phyloP scores from a whole-genome alignment of 495 filamentous ascomycete genomes.

The Hypomontagnella monticulosa region DNA sequence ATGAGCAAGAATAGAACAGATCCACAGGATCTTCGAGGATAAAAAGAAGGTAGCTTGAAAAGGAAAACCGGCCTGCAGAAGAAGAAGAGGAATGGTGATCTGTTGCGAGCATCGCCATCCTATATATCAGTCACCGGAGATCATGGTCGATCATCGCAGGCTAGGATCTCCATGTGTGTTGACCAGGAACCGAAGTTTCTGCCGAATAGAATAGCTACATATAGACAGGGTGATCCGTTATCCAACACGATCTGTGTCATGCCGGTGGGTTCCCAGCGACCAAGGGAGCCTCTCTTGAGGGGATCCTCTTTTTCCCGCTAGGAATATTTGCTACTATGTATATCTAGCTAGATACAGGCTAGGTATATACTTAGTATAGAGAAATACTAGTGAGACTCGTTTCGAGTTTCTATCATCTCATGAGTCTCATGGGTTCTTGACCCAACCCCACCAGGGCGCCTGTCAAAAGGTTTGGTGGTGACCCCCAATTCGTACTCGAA shows the following conservation, averaged over 20 bases:
- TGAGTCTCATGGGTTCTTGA: slow-evolving; percentile 9
- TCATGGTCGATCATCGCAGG: slow-evolving; percentile 22
- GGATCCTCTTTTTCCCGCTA: slow-evolving; percentile 15
- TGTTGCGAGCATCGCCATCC: slow-evolving; percentile 23
- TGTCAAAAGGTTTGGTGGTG: slow-evolving; percentile 11
- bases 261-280: slow-evolving; percentile 38
- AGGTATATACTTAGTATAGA: no score
- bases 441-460: slow-evolving; percentile 13
- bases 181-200: slow-evolving; percentile 4
- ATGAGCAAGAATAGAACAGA: slow-evolving; percentile 47
- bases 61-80: slow-evolving; percentile 46
- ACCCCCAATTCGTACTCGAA: slow-evolving; percentile 1
- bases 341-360: background rate
- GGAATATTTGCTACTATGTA: background rate
- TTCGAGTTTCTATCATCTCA: slow-evolving; percentile 31
- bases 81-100: slow-evolving; percentile 32
- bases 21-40: slow-evolving; percentile 47
- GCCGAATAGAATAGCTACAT: slow-evolving; percentile 27
- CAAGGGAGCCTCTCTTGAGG: slow-evolving; percentile 26
- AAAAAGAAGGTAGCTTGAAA: slow-evolving; percentile 46
- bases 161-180: slow-evolving; percentile 4
- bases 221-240: slow-evolving; percentile 33
- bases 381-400: slow-evolving; percentile 13
- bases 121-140: slow-evolving; percentile 33
- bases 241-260: slow-evolving; percentile 46